A percentile compares a stretch with the other conserved stretches of the same genome.
These are phyloP conservation scores for Schizophyllum amplum DNA, from an alignment of 1,284 basidiomycete genomes.

Conservation along the genomic window DNA sequence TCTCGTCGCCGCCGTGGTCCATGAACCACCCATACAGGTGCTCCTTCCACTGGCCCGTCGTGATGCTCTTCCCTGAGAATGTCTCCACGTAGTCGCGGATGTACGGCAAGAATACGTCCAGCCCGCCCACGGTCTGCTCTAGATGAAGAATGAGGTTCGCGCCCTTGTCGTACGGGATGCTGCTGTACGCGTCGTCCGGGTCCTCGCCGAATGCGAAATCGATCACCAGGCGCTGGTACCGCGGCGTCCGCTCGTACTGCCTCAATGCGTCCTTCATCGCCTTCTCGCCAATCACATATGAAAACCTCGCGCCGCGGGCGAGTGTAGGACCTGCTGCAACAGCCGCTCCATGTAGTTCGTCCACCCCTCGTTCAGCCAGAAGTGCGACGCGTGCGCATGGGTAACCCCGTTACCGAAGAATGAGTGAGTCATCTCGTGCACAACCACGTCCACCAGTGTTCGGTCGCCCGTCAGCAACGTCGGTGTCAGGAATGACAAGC, in stretches of 20 bases:
- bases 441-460: conserved; percentile 80
- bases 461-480: conserved; percentile 81
- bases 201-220: conserved; percentile 81
- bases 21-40: conserved; percentile 81
- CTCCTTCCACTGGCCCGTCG: conserved; percentile 81
- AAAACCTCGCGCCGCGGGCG: conserved; percentile 74
- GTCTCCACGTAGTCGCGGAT: conserved; percentile 74
- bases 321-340: conserved; percentile 67
- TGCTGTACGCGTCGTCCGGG: conserved; percentile 73
- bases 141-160: conserved; percentile 47
- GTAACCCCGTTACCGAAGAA: conserved; percentile 86
- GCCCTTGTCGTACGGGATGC: conserved; percentile 44
- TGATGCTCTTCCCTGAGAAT: conserved; percentile 79
- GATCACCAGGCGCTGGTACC: conserved; percentile 84
- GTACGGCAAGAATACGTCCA: conserved; percentile 82
- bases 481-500: conserved; percentile 82
- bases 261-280: conserved; percentile 67
- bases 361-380: conserved; percentile 94
- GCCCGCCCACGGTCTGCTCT: conserved; percentile 78
- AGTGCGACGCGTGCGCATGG: conserved; percentile 69
- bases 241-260: conserved; percentile 49
- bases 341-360: conserved; percentile 92
- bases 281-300: conserved; percentile 71
- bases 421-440: conserved; percentile 72
- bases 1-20: conserved; percentile 49